Conservation (phyloP, 1,284 basidiomycete species). For the Apiotrichum porosum region DNA sequence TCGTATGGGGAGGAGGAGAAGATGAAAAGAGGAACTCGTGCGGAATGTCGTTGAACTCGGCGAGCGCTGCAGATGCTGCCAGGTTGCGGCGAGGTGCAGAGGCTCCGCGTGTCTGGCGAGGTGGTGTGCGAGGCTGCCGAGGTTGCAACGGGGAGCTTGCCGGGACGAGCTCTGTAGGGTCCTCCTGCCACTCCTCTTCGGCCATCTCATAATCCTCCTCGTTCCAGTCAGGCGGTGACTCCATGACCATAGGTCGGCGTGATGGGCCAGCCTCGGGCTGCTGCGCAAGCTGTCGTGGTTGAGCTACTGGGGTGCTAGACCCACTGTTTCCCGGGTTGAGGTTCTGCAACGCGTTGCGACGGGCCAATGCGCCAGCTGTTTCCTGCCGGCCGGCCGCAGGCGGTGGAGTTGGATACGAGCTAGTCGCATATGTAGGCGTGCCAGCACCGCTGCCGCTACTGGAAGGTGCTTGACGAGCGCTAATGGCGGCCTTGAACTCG, state of each 20-base stretch:
- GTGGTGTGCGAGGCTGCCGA: not conserved
- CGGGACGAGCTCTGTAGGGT: not conserved
- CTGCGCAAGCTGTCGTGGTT: not conserved
- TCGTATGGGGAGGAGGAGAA: conserved; percentile 10
- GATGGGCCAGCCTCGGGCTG: not conserved
- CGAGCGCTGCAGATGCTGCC: conserved; percentile 13
- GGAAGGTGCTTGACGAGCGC: conserved; percentile 26
- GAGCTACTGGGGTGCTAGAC: no score
- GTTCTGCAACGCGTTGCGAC: no score
- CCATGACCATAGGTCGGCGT: not conserved
- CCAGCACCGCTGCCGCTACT: conserved; percentile 12
- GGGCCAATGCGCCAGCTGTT: not conserved
- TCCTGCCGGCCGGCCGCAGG: not conserved
- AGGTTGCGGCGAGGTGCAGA: not conserved
- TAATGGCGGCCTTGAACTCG: conserved; percentile 34
- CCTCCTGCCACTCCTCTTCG: not conserved
- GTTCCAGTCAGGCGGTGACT: not conserved
- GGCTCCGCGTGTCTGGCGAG: not conserved
- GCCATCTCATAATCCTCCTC: not conserved
- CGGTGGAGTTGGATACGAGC: not conserved
- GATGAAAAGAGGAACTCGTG: conserved; percentile 31
- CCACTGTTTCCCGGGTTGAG: no score
- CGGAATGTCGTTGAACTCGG: conserved; percentile 24
- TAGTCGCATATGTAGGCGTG: not conserved
- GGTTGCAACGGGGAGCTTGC: not conserved